phyloP scores from a whole-genome alignment of 192 early-diverging fungal genomes.

The Kickxella alabastrina region DNA sequence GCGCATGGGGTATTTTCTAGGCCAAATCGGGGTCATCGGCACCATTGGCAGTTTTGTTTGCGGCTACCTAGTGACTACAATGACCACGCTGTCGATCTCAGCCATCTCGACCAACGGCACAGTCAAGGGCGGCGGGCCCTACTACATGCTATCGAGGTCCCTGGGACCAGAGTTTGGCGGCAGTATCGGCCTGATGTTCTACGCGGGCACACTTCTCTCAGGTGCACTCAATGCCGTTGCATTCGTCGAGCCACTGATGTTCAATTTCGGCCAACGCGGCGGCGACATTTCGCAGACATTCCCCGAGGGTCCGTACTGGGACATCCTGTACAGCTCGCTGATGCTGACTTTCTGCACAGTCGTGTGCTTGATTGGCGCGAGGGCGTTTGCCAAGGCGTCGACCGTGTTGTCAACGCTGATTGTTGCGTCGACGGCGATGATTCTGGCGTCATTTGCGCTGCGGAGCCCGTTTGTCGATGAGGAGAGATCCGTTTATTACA shows the following conservation, averaged over 20 bases:
- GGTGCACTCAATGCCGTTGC: conserved; percentile 62
- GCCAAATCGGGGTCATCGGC: conserved; percentile 60
- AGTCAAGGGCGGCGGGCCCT: conserved; percentile 65
- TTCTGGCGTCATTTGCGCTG: conserved; percentile 59
- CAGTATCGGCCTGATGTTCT: conserved; percentile 64
- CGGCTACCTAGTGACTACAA: conserved; percentile 58
- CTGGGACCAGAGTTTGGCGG: conserved; percentile 74
- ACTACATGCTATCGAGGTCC: conserved; percentile 64
- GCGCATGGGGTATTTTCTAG: conserved; percentile 65
- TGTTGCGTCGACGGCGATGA: conserved; percentile 53
- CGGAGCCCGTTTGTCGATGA: conserved; percentile 53
- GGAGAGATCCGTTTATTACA: conserved; percentile 56
- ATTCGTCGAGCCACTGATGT: conserved; percentile 62
- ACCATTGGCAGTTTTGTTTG: conserved; percentile 58
- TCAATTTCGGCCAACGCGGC: conserved; percentile 55
- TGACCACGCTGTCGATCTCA: conserved; percentile 63
- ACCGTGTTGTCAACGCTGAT: conserved; percentile 55
- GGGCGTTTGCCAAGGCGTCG: conserved; percentile 58
- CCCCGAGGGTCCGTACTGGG: conserved; percentile 57
- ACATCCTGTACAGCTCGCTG: conserved; percentile 56
- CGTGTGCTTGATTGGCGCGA: conserved; percentile 58
- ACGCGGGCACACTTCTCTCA: conserved; percentile 56
- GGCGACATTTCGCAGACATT: conserved; percentile 53
- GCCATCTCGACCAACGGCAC: conserved; percentile 69
- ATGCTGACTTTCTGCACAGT: conserved; percentile 54